A percentile compares a stretch with the other conserved stretches of the same genome.
phyloP scores from a whole-genome alignment of 768 basidiomycete genomes.

The Phanerochaete sordida region DNA sequence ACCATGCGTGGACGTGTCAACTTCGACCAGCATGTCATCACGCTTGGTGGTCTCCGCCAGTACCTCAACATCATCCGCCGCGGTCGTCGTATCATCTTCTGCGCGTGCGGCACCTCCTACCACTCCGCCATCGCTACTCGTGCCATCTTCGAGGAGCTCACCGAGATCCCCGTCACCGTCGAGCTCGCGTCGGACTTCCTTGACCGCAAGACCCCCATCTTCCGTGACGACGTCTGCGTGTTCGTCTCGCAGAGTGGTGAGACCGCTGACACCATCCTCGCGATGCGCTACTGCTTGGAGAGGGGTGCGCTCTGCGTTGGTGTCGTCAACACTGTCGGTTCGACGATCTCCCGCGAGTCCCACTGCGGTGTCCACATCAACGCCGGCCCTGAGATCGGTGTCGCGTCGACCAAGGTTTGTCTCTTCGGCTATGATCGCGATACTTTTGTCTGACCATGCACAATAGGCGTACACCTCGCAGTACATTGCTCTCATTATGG shows the following conservation, averaged over 20 bases:
- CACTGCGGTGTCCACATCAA: constrained; percentile 99
- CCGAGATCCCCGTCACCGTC: constrained; percentile 96
- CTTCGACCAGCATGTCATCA: constrained; percentile 90
- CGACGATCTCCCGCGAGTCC: constrained; percentile 95
- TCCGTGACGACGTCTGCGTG: constrained; percentile 96
- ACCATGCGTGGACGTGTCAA: constrained; percentile 99
- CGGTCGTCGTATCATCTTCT: constrained; percentile 91
- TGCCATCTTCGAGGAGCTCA: constrained; percentile 97
- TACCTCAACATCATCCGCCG: constrained; percentile 96
- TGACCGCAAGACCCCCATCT: constrained; percentile 98
- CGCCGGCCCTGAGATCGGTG: constrained; percentile 97
- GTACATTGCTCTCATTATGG: constrained; percentile 97
- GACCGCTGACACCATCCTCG: constrained; percentile 97
- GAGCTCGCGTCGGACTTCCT: constrained; percentile 98
- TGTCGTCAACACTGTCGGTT: constrained; percentile 98
- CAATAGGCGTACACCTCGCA: constrained; percentile 95
- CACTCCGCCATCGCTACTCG: constrained; percentile 97
- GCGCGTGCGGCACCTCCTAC: constrained; percentile 98
- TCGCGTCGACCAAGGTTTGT: constrained; percentile 91
- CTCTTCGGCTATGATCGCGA: neutral
- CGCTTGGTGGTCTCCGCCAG: constrained; percentile 90
- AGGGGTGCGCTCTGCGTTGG: constrained; percentile 95
- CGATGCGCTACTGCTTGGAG: constrained; percentile 94
- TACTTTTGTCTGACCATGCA: neutral
- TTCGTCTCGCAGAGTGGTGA: constrained; percentile 98